Percentiles rank a stretch among this genome's conserved stretches.
Conservation (phyloP, 129 eudicot species). For the Flaveria linearis region DNA sequence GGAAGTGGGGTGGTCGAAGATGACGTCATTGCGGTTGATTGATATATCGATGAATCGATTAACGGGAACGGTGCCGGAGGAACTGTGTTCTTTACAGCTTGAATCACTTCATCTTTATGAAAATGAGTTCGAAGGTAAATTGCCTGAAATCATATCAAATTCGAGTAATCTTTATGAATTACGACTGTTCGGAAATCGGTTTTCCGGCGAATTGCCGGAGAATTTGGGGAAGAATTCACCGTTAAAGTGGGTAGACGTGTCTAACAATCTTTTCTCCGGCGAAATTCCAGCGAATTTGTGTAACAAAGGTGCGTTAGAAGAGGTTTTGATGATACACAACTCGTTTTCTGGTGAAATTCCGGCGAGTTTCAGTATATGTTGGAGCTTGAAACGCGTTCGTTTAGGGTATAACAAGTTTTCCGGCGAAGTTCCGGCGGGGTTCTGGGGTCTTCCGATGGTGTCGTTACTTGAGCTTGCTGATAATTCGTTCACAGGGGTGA, state of each 20-base stretch:
- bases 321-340: constrained; percentile 69
- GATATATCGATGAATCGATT: constrained; percentile 82
- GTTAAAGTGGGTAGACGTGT: constrained; percentile 66
- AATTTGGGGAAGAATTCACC: constrained; percentile 70
- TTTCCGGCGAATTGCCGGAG: constrained; percentile 58
- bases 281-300: constrained; percentile 64
- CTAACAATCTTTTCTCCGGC: constrained; percentile 62
- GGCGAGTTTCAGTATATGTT: constrained; percentile 51
- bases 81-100: constrained; percentile 69
- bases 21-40: constrained; percentile 58
- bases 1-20: constrained; percentile 56
- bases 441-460: constrained; percentile 88
- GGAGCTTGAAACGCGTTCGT: constrained; percentile 68
- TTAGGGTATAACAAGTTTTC: constrained; percentile 60
- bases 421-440: constrained; percentile 68
- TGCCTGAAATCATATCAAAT: constrained; percentile 56
- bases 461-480: constrained; percentile 62
- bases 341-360: constrained; percentile 74
- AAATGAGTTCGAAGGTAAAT: constrained; percentile 54
- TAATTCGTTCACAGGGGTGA: constrained; percentile 64
- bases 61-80: constrained; percentile 66
- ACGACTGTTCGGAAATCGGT: constrained; percentile 56
- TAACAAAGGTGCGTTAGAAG: constrained; percentile 51
- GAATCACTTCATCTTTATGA: constrained; percentile 75
- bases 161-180: constrained; percentile 69